phyloP scores from a whole-genome alignment of 2,329 filamentous ascomycete genomes.

The Diaporthe longicolla region DNA sequence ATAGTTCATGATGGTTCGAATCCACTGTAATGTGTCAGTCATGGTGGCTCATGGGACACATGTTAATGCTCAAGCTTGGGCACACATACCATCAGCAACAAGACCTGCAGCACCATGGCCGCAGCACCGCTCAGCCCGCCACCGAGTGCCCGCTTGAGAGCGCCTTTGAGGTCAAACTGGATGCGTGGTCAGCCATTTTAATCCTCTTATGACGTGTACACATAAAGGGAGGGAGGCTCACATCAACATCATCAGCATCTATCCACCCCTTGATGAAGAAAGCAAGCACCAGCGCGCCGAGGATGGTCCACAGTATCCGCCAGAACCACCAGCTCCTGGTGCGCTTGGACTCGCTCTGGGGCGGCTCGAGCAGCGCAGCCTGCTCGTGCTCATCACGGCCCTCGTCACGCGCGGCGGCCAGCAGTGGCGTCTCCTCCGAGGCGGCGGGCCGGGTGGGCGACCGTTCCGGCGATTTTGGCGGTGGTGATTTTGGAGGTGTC shows the following conservation, averaged over 20 bases:
- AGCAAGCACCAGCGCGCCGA: slow-evolving; percentile 50
- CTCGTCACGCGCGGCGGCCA: slow-evolving; percentile 37
- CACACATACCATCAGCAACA: slow-evolving; percentile 60
- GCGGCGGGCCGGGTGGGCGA: slow-evolving; percentile 21
- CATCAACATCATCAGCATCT: slow-evolving; percentile 58
- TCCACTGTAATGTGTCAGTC: slow-evolving; percentile 51
- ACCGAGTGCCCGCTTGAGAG: slow-evolving; percentile 60
- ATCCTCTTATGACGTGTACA: fast-evolving
- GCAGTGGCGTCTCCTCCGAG: slow-evolving; percentile 41
- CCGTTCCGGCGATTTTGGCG: slow-evolving; percentile 12
- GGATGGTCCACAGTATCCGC: slow-evolving; percentile 54
- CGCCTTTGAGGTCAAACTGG: slow-evolving; percentile 61
- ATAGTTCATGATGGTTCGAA: slow-evolving; percentile 66
- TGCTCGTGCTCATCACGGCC: slow-evolving; percentile 43
- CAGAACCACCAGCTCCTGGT: slow-evolving; percentile 51
- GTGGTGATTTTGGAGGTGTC: slow-evolving; percentile 35
- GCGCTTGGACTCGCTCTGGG: slow-evolving; percentile 37
- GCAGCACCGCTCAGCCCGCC: slow-evolving; percentile 63
- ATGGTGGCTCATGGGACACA: background rate
- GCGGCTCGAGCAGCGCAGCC: slow-evolving; percentile 45
- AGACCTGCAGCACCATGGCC: slow-evolving; percentile 63
- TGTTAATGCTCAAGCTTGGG: background rate
- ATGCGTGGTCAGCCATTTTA: background rate
- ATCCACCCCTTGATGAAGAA: slow-evolving; percentile 62
- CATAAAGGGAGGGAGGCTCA: slow-evolving; percentile 43